Evolutionary conservation across 176 grass and related monocot species (phyloP), one percentile per base, ranked within the genome.

Genomic region (Zea luxurians): DNA sequence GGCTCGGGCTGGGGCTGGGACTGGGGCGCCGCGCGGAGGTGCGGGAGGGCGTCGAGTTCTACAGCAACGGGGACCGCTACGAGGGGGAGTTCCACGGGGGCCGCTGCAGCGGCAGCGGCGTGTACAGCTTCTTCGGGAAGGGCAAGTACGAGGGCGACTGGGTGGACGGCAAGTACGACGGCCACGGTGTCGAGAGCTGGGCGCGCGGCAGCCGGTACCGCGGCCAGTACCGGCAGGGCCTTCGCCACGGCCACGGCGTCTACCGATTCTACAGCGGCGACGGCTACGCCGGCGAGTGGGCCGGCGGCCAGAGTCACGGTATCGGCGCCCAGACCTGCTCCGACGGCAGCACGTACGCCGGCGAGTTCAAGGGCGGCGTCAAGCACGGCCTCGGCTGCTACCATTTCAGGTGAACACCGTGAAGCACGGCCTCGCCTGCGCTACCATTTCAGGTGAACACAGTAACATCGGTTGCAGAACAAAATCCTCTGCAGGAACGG

Each of bases 31-130:
- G 61, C 52, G n/a, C 66, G 50, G 73, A 49, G 3, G 57, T 11
- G 18, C 81, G 77, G 27, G 92, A 87, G 71, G 84, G 93, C 17
- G 77, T 92, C 1, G 86, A 91, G 70, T 84, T 89, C 66, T 96
- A 92, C 66, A 82, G 83, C 68, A 96, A 96, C 68, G 87, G 93
- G 36, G 93, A 92, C 84, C 68, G 79, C 12, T 96, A 96, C 57
- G 93, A 96, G 70, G 93, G 92, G 3, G 93, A 96, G 83, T 87
- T 96, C 73, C 82, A 89, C 75, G 70, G 71, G 15, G 89, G 84
- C 0, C 74, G 84, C 36, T 87, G 83, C 75, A 88, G 77, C 66
- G 93, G 93, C 72, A 84, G 82, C 64, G 90, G 87, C 74, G 84
- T 90, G 9, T 88, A 88, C 59, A 82, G 64, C 79, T 83, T 79